Evolutionary conservation across 2,329 filamentous ascomycete species (phyloP), one percentile per base, ranked within the genome.

Genomic region (Drechslerella coelobrocha): DNA sequence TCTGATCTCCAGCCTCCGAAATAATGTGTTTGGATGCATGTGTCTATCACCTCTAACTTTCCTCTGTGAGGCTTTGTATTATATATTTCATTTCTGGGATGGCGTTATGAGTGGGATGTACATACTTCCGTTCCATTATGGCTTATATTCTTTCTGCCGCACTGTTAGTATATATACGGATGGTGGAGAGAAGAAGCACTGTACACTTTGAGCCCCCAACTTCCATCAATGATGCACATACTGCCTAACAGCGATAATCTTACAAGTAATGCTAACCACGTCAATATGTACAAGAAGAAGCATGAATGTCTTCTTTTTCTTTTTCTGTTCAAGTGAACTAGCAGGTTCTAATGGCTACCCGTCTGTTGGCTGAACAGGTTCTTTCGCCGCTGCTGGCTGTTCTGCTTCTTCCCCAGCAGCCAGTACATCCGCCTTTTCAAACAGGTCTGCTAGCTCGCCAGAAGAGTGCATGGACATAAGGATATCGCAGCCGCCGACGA

Each of bases 401-500:
- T 43, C 48, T 14, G 50, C 14, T 34, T 76, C 78, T 73, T 88
- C 86, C 69, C 87, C 84, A 1, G 84, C 80, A 14, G 88, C 86
- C 61, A 99, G 81, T n/a, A 97, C 90, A 72, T 87, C 86, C 84
- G 96, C 96, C 80, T 96, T 90, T 78, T 96, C 91, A 53, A 99
- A 83, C 78, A 97, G 80, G 83, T 95, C 95, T 7, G 92, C 91
- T 76, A 99, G 81, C 75, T 95, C 92, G 26, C 94, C 94, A 77
- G 91, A 95, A 81, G 97, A 90, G 82, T 97, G 93, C 94, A 99
- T 97, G 1, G 89, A 89, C 79, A 97, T 89, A 76, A 99, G 80
- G 74, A 99, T 99, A 80, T 99, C 94, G 79, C 92, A 97, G n/a
- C 94, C 94, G 61, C 94, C 94, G 50, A 99, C 84, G 78, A 99